A percentile compares a stretch with the other conserved stretches of the same genome.
Conservation (phyloP, 169 alveolate species). For the Toxoplasma gondii region DNA sequence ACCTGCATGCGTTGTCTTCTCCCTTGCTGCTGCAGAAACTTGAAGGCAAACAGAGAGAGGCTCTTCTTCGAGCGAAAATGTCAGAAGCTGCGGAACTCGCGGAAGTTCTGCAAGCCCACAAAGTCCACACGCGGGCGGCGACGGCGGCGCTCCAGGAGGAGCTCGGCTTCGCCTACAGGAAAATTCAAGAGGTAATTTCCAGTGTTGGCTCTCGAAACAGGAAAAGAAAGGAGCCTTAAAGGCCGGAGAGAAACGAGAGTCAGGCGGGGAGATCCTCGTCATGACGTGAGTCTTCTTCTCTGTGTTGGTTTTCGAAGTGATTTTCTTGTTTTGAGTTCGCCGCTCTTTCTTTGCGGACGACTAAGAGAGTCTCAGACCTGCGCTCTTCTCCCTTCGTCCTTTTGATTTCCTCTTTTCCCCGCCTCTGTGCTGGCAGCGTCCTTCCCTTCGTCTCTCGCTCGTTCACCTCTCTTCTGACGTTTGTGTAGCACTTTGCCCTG, state of each 20-base stretch:
- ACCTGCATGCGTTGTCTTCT: background rate
- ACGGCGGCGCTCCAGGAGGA: background rate
- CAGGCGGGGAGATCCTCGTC: too few relatives aligned
- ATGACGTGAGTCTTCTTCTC: too few relatives aligned
- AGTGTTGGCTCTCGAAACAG: background rate
- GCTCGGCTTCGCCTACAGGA: background rate
- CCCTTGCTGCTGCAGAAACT: background rate
- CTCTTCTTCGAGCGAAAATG: background rate
- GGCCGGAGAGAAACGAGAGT: too few relatives aligned
- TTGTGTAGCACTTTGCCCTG: background rate
- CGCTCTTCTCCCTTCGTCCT: background rate
- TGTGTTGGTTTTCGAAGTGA: too few relatives aligned
- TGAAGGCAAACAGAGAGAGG: background rate
- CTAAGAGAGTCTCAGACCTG: too few relatives aligned
- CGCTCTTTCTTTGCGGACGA: too few relatives aligned
- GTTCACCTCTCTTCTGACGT: background rate
- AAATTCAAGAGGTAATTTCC: background rate
- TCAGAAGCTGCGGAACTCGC: background rate
- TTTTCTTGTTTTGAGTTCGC: too few relatives aligned
- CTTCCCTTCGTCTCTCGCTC: background rate
- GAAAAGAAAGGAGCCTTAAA: background rate
- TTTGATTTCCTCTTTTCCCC: background rate
- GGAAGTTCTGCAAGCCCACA: background rate
- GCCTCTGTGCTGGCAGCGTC: background rate
- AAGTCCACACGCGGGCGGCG: background rate